Conservation (phyloP, 805 yeast species). For the Ogataea paradorogensis region DNA sequence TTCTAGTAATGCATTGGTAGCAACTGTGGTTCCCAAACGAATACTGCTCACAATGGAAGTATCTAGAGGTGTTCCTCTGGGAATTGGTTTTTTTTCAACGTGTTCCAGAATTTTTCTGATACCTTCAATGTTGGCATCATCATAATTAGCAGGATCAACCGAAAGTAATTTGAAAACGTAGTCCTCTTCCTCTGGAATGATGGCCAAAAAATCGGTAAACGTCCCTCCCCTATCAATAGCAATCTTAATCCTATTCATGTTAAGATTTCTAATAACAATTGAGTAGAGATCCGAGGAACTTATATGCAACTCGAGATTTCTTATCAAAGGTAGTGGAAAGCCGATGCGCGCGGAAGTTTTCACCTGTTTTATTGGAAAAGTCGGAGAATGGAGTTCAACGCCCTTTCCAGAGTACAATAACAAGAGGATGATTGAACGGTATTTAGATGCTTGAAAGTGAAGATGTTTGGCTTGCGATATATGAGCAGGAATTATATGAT, state of each 20-base stretch:
- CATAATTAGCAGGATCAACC: constrained; percentile 26
- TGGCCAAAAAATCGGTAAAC: constrained; percentile 16
- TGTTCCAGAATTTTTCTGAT: constrained; percentile 24
- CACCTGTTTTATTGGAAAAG: background rate
- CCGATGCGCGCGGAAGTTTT: constrained; percentile 2
- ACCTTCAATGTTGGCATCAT: constrained; percentile 28
- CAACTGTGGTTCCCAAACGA: constrained; percentile 29
- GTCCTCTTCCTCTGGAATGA: constrained; percentile 3
- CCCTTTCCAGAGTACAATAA: no score
- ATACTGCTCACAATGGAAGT: constrained; percentile 20
- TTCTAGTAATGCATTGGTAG: constrained; percentile 26
- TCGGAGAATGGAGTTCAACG: background rate
- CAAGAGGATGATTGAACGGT: no score
- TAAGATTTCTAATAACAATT: no score
- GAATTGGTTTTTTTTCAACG: constrained; percentile 15
- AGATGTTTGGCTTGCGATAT: no score
- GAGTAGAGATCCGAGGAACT: no score
- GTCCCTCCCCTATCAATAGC: constrained; percentile 39
- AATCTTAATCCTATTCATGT: background rate
- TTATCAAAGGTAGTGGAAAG: background rate
- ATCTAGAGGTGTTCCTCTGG: constrained; percentile 18
- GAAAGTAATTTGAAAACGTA: constrained; percentile 29
- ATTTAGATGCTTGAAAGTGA: no score
- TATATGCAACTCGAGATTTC: background rate
- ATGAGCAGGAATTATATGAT: no score